phyloP scores from a whole-genome alignment of 1,284 basidiomycete species.

The Phlebopus sp. region DNA sequence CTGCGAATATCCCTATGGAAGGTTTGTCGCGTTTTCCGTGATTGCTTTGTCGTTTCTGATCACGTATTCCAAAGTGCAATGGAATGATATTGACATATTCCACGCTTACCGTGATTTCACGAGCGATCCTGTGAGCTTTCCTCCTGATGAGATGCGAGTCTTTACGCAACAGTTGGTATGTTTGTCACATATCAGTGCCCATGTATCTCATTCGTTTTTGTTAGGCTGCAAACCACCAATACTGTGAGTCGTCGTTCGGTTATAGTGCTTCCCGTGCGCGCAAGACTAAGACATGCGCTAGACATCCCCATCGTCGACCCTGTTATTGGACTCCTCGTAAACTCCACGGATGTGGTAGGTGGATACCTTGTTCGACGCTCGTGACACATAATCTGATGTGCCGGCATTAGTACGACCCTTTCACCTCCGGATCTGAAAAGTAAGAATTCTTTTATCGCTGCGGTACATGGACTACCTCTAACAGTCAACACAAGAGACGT shows the following conservation, averaged over 20 bases:
- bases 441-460: constrained; percentile 21
- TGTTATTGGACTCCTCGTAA: constrained; percentile 35
- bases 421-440: constrained; percentile 41
- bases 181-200: constrained; percentile 2
- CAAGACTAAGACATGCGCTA: constrained; percentile 13
- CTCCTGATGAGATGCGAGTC: constrained; percentile 52
- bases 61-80: constrained; percentile 48
- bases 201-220: neutral
- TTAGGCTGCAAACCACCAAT: constrained; percentile 41
- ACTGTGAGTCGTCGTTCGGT: constrained; percentile 28
- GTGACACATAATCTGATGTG: constrained; percentile 1
- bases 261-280: neutral
- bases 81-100: constrained; percentile 78
- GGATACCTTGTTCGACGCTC: neutral
- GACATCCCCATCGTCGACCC: constrained; percentile 46
- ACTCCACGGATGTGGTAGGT: constrained; percentile 41
- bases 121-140: constrained; percentile 62
- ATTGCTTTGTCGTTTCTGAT: constrained; percentile 8
- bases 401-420: constrained; percentile 42
- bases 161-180: constrained; percentile 62
- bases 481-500: constrained; percentile 43
- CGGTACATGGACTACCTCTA: neutral
- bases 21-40: constrained; percentile 32
- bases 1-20: constrained; percentile 64
- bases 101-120: constrained; percentile 69